phyloP scores from a whole-genome alignment of 495 filamentous ascomycete species.

The Podospora bellae-mahoneyi region DNA sequence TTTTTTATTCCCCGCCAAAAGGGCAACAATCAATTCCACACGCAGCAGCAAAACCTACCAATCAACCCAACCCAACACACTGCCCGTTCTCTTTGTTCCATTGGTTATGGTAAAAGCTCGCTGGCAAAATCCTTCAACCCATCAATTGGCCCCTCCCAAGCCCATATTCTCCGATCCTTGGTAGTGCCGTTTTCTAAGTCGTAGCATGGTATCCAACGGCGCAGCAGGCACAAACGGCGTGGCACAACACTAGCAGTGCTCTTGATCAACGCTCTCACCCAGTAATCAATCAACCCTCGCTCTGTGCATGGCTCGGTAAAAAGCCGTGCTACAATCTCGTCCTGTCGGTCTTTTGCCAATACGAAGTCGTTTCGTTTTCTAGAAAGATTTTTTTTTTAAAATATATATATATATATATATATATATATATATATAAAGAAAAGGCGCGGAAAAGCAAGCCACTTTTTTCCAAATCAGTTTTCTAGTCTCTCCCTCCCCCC shows the following conservation, averaged over 20 bases:
- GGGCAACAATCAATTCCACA: not conserved
- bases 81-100: not conserved
- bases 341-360: not conserved
- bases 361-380: not conserved
- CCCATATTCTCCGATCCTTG: not conserved
- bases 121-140: not conserved
- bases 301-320: not conserved
- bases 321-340: not conserved
- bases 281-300: not conserved
- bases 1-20: not conserved
- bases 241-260: not conserved
- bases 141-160: no score
- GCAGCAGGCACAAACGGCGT: not conserved
- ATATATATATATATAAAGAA: not conserved
- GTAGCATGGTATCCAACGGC: not conserved
- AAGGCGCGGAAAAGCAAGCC: not conserved
- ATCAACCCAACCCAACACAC: not conserved
- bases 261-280: not conserved
- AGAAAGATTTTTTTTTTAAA: not conserved
- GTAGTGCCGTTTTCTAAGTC: not conserved
- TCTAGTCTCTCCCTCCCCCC: not conserved
- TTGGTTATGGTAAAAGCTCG: not conserved
- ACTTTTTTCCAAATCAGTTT: not conserved
- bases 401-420: no score
- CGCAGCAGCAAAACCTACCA: not conserved